Evolutionary conservation across 768 basidiomycete genomes (phyloP).

Genomic region (Mycena vitilis): DNA sequence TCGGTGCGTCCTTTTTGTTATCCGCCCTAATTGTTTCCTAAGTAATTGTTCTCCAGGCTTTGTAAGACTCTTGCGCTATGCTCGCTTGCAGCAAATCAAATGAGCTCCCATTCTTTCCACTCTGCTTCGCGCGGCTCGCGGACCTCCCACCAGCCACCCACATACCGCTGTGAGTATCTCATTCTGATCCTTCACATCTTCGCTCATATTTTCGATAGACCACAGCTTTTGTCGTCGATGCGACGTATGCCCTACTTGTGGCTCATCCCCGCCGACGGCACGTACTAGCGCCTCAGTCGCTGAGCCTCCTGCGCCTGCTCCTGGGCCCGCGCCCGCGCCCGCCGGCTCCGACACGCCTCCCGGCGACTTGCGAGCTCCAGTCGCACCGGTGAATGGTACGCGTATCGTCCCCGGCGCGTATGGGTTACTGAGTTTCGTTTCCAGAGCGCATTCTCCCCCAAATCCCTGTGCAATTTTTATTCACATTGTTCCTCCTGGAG

Average conservation of each 20-base stretch:
- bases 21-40: conserved; percentile 27
- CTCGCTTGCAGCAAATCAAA: conserved; percentile 2
- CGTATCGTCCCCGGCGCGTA: conserved; percentile 1
- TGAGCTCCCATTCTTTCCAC: conserved; percentile 22
- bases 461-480: conserved; percentile 11
- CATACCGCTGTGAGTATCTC: conserved; percentile 13
- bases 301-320: conserved; percentile 1
- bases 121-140: conserved; percentile 25
- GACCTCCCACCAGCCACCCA: conserved; percentile 5
- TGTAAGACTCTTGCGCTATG: conserved; percentile 3
- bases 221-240: conserved; percentile 11
- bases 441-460: conserved; percentile 8
- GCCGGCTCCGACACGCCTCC: conserved; percentile 11
- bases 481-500: conserved; percentile 20
- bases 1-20: conserved; percentile 21
- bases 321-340: conserved; percentile 13
- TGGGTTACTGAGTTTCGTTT: conserved; percentile 12
- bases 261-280: conserved; percentile 6
- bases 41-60: conserved; percentile 27
- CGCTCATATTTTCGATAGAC: conserved; percentile 15
- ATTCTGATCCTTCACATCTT: background rate
- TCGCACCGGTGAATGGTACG: conserved; percentile 11
- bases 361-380: conserved; percentile 15
- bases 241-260: conserved; percentile 26
- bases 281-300: background rate